Conservation (phyloP, 2,329 filamentous ascomycete genomes). For the Aciculosporium take region DNA sequence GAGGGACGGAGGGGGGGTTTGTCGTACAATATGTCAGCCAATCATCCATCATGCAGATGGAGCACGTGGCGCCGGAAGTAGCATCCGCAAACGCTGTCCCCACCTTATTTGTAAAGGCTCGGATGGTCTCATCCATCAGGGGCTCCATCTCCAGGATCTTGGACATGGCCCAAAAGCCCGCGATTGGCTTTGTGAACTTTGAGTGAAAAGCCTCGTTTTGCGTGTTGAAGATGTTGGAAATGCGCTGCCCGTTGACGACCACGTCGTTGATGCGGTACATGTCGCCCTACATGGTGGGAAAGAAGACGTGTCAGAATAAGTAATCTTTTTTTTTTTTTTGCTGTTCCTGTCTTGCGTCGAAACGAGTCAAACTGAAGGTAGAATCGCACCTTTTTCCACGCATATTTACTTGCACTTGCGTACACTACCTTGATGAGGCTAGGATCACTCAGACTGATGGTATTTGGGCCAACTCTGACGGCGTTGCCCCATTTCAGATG, state of each 20-base stretch:
- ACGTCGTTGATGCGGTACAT: constrained; percentile 11
- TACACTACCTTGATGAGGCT: constrained; percentile 10
- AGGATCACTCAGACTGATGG: constrained; percentile 9
- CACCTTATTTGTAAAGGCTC: constrained; percentile 4
- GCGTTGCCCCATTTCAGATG: constrained; percentile 9
- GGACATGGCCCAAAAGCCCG: constrained; percentile 7
- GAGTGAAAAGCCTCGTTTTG: constrained; percentile 8
- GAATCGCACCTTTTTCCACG: constrained; percentile 9
- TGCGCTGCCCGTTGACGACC: constrained; percentile 7
- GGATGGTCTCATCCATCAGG: constrained; percentile 9
- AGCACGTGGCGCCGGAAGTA: not conserved
- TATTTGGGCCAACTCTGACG: constrained; percentile 9
- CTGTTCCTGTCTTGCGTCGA: too few species aligned
- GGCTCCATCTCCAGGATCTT: constrained; percentile 10
- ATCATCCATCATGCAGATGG: constrained; percentile 10
- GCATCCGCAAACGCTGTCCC: constrained; percentile 6
- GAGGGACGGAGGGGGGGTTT: not conserved
- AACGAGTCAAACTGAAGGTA: too few species aligned
- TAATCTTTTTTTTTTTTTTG: not conserved
- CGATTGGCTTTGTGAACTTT: constrained; percentile 8
- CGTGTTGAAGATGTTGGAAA: constrained; percentile 12
- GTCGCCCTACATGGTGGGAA: constrained; percentile 4
- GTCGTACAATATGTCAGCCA: constrained; percentile 9
- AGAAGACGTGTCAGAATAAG: not conserved
- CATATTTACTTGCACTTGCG: constrained; percentile 6